Conservation (phyloP, 306 rosid species). For the Cucumis sativus region DNA sequence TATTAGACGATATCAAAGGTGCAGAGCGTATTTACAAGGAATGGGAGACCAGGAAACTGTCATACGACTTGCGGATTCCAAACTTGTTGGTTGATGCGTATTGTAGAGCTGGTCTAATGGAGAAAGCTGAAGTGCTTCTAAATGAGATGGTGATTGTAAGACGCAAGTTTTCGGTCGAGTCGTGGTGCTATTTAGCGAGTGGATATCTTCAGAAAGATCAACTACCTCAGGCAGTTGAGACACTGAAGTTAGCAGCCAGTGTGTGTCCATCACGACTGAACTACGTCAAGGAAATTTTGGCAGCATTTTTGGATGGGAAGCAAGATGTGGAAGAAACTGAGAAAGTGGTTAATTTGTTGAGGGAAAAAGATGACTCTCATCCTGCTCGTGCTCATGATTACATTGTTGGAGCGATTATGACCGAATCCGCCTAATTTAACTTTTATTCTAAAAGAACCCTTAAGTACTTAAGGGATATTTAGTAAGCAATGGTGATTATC, state of each 20-base stretch:
- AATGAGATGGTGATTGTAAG: neutral
- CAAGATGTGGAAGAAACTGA: neutral
- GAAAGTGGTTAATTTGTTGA: constrained; percentile 1
- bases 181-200: neutral
- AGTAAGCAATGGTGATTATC: neutral
- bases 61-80: neutral
- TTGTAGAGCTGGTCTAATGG: neutral
- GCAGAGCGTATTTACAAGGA: neutral
- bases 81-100: neutral
- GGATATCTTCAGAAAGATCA: constrained; percentile 3
- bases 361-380: neutral
- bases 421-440: neutral
- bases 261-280: neutral
- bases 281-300: neutral
- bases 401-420: neutral
- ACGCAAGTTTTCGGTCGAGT: neutral
- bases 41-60: neutral
- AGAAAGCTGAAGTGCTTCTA: neutral
- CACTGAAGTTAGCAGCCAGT: neutral
- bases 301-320: neutral
- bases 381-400: neutral
- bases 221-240: neutral
- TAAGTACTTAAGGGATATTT: neutral
- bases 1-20: neutral
- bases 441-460: neutral